phyloP scores from a whole-genome alignment of 2,329 filamentous ascomycete species.

The Lasiodiplodia gonubiensis region DNA sequence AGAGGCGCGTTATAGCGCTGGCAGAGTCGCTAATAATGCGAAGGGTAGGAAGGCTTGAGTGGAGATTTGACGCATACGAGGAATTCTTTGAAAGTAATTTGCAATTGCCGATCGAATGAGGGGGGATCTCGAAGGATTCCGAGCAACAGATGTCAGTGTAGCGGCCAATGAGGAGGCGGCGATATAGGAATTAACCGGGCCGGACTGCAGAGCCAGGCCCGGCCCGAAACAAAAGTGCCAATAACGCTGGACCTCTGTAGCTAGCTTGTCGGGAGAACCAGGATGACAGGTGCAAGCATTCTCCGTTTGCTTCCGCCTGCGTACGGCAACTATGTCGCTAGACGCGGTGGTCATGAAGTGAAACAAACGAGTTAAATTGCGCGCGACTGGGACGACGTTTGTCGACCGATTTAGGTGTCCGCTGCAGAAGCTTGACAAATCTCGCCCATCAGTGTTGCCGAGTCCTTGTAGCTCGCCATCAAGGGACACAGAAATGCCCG shows the following conservation, averaged over 20 bases:
- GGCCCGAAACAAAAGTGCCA: neutral
- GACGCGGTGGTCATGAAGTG: neutral
- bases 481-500: neutral
- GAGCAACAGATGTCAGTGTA: neutral
- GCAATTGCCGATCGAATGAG: slow-evolving; percentile 3
- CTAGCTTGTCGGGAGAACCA: neutral
- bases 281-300: neutral
- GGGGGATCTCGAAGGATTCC: neutral
- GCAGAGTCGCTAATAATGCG: neutral
- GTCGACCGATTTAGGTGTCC: neutral
- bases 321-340: neutral
- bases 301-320: neutral
- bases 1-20: neutral
- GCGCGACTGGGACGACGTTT: neutral
- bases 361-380: neutral
- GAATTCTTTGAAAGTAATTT: neutral
- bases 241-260: neutral
- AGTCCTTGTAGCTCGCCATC: neutral
- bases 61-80: neutral
- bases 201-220: neutral
- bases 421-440: neutral
- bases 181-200: slow-evolving; percentile 2
- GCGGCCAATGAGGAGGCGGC: neutral
- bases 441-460: neutral
- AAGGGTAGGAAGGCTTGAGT: neutral